A percentile compares a stretch with the other conserved stretches of the same genome.
phyloP scores from a whole-genome alignment of 164 flowering plant species.

The Cinnamomum micranthum region DNA sequence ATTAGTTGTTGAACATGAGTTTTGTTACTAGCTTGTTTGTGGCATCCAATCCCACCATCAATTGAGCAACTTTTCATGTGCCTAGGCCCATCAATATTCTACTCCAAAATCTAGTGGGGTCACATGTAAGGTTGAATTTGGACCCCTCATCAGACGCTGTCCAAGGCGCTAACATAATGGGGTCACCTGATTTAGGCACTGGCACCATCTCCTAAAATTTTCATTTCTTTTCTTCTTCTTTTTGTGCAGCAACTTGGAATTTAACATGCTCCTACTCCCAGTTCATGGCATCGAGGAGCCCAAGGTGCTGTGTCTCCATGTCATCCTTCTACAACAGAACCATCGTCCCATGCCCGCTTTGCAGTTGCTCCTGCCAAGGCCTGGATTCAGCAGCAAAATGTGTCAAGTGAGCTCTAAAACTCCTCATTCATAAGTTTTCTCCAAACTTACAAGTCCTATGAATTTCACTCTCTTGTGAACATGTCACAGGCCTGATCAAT shows the following conservation, averaged over 20 bases:
- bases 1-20: too few relatives aligned
- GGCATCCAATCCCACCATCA: background rate
- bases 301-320: conserved; percentile 73
- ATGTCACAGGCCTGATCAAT: conserved; percentile 33
- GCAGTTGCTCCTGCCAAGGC: conserved; percentile 71
- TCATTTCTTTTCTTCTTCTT: too few relatives aligned
- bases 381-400: conserved; percentile 31
- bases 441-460: background rate
- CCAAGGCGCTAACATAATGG: background rate
- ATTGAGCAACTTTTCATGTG: background rate
- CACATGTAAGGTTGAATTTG: too few relatives aligned
- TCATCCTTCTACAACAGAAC: conserved; percentile 64
- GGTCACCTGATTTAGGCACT: background rate
- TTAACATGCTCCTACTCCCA: conserved; percentile 64
- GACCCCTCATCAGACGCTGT: background rate
- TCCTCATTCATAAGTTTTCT: background rate
- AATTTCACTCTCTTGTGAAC: background rate
- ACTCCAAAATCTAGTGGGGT: background rate
- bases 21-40: too few relatives aligned
- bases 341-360: conserved; percentile 51
- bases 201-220: background rate
- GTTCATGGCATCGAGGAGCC: conserved; percentile 38
- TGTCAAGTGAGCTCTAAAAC: conserved; percentile 29
- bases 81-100: background rate
- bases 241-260: conserved; percentile 59